A percentile compares a stretch with the other conserved stretches of the same genome.
phyloP scores from a whole-genome alignment of 257 asterid genomes.

The Verbena officinalis region DNA sequence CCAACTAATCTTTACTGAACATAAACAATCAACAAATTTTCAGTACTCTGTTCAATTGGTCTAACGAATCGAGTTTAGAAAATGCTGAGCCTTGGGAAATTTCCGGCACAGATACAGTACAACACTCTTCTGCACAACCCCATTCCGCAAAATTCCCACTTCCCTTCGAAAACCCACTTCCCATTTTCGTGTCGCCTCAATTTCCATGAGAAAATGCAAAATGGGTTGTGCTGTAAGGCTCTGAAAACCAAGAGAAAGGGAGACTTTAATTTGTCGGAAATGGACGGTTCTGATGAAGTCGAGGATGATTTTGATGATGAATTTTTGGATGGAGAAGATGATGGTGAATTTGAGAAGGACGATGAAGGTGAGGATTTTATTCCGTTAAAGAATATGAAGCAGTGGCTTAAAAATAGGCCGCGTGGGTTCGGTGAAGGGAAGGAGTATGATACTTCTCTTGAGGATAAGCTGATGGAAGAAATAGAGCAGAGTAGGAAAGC shows the following conservation, averaged over 20 bases:
- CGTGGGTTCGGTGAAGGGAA: constrained; percentile 93
- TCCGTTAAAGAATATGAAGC: constrained; percentile 71
- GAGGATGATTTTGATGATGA: constrained; percentile 47
- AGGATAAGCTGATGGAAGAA: constrained; percentile 88
- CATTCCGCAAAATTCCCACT: constrained; percentile 30
- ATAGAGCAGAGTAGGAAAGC: constrained; percentile 81
- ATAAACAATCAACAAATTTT: not conserved
- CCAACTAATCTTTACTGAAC: not conserved
- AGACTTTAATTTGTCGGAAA: constrained; percentile 37
- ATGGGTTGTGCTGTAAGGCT: constrained; percentile 46
- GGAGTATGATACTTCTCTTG: constrained; percentile 80
- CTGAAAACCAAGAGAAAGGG: constrained; percentile 37
- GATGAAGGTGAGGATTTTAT: constrained; percentile 55
- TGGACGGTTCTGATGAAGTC: constrained; percentile 41
- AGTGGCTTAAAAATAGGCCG: constrained; percentile 71
- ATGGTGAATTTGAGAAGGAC: constrained; percentile 31
- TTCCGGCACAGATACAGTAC: constrained; percentile 43
- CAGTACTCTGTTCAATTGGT: not conserved
- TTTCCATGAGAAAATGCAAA: constrained; percentile 26
- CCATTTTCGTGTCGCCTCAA: constrained; percentile 34
- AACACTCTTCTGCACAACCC: constrained; percentile 32
- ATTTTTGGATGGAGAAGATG: constrained; percentile 42
- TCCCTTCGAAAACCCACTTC: constrained; percentile 43
- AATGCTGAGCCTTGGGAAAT: constrained; percentile 61
- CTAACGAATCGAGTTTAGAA: constrained; percentile 3